Evolutionary conservation across 2,329 filamentous ascomycete species (phyloP).

Genomic region (Trichoderma sp.): DNA sequence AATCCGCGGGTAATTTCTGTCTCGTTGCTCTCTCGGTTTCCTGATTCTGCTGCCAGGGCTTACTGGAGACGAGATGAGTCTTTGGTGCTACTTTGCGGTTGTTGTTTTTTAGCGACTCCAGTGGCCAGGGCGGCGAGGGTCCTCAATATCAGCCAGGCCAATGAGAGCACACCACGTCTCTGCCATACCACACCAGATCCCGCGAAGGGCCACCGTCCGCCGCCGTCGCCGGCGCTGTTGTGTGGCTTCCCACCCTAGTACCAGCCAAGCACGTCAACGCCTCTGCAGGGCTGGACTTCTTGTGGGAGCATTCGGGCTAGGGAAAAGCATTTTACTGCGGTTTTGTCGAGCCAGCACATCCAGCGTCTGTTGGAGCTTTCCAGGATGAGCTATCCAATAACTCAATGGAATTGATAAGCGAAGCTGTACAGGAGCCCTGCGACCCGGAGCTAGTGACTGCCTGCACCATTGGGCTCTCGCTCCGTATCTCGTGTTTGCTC

Average conservation of each 20-base stretch:
- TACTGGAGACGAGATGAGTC: conserved; percentile 18
- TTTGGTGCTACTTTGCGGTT: conserved; percentile 14
- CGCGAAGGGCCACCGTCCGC: conserved; percentile 27
- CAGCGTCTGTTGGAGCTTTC: conserved; percentile 16
- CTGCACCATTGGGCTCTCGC: conserved; percentile 5
- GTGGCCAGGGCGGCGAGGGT: conserved; percentile 22
- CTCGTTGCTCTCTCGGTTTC: not conserved
- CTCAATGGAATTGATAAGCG: conserved; percentile 16
- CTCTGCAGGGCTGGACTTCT: conserved; percentile 7
- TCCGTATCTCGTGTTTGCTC: not conserved
- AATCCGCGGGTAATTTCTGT: not conserved
- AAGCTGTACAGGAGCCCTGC: conserved; percentile 17
- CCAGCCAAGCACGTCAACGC: conserved; percentile 22
- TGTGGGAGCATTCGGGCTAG: not conserved
- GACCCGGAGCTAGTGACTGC: not conserved
- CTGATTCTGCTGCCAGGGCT: conserved; percentile 13
- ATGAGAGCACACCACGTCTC: conserved; percentile 41
- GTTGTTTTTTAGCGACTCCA: conserved; percentile 20
- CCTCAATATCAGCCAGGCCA: conserved; percentile 30
- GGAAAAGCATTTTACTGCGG: conserved; percentile 1
- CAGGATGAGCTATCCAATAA: conserved; percentile 18
- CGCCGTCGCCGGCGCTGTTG: conserved; percentile 14
- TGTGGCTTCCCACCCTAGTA: conserved; percentile 16
- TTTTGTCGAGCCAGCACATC: conserved; percentile 24
- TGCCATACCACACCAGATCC: conserved; percentile 30